Conservation (phyloP, 371 early-diverging fungal species). For the Homolaphlyctis polyrhiza region DNA sequence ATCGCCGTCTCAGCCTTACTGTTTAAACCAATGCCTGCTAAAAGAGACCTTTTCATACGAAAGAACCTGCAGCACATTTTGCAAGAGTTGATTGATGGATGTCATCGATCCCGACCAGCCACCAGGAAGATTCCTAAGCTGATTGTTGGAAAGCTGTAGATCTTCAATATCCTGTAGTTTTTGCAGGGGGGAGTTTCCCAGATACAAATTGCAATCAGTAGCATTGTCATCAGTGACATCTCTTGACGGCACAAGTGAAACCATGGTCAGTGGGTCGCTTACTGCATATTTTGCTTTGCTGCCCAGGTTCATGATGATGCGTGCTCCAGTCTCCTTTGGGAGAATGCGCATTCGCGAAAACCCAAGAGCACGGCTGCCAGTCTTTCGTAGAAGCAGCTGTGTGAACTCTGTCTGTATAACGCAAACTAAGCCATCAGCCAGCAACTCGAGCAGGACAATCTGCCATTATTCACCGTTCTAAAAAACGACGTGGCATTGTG, state of each 20-base stretch:
- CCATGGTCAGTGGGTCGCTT: no score
- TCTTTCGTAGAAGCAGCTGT: background rate
- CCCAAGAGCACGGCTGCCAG: constrained; percentile 19
- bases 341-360: constrained; percentile 58
- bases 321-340: constrained; percentile 62
- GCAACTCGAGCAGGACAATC: background rate
- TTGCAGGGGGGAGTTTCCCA: no score
- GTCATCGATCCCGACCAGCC: constrained; percentile 16
- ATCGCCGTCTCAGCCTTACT: no score
- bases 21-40: no score
- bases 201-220: no score
- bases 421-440: background rate
- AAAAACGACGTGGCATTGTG: background rate
- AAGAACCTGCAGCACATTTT: background rate
- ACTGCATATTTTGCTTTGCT: constrained; percentile 14
- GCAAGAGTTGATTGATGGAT: constrained; percentile 7
- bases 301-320: constrained; percentile 64
- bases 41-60: background rate
- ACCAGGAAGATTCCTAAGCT: no score
- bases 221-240: no score
- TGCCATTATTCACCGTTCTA: no score
- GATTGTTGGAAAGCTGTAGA: no score
- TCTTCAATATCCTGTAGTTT: no score
- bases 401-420: background rate
- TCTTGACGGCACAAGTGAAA: no score